Evolutionary conservation across 1,284 basidiomycete species (phyloP).

Genomic region (Vanrija humicola): DNA sequence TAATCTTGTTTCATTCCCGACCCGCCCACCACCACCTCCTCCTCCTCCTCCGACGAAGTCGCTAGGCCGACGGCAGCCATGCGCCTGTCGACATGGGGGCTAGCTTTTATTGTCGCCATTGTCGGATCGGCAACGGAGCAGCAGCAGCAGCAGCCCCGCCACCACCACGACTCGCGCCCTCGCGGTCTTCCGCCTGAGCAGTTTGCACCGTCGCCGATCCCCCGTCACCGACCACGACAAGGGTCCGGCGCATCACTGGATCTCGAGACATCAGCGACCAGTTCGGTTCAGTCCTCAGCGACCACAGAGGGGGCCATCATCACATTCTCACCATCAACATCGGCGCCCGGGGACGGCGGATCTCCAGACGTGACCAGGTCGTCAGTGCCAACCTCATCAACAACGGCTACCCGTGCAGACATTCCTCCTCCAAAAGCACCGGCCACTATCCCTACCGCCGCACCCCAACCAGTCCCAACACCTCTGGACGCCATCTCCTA

Average conservation of each 20-base stretch:
- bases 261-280: too few relatives aligned
- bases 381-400: background rate
- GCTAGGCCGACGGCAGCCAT: background rate
- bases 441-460: constrained; percentile 50
- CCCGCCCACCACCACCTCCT: background rate
- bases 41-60: background rate
- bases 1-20: background rate
- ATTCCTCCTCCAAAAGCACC: constrained; percentile 17
- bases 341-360: too few relatives aligned
- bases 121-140: background rate
- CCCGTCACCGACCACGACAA: too few relatives aligned
- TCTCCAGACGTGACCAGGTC: background rate
- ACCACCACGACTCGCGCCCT: background rate
- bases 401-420: too few relatives aligned
- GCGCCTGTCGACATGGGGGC: constrained; percentile 8
- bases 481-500: constrained; percentile 69
- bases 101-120: background rate
- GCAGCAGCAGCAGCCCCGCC: background rate
- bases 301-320: too few relatives aligned
- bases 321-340: too few relatives aligned
- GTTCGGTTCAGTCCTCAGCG: too few relatives aligned
- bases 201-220: too few relatives aligned
- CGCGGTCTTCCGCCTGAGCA: background rate
- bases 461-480: constrained; percentile 69
- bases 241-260: too few relatives aligned